Evolutionary conservation across 768 basidiomycete species (phyloP).

Genomic region (Heimioporus sp.): DNA sequence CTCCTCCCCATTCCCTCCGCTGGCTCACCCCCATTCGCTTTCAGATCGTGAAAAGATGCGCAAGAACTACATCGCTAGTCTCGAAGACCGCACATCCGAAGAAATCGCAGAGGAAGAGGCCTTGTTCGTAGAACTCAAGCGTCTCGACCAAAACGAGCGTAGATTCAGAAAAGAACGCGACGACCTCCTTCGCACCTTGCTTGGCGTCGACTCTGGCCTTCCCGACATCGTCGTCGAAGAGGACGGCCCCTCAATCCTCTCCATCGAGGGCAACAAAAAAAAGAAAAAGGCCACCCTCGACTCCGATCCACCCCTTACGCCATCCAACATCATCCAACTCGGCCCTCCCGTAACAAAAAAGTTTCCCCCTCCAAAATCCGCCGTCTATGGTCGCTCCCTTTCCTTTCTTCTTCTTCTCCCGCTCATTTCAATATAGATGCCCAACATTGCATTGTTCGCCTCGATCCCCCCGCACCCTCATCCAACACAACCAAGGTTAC

Average conservation of each 20-base stretch:
- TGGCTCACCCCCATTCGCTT: not conserved
- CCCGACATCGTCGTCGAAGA: conserved; percentile 65
- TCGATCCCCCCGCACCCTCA: conserved; percentile 48
- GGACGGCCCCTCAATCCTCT: conserved; percentile 51
- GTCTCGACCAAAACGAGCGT: conserved; percentile 91
- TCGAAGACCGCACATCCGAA: conserved; percentile 85
- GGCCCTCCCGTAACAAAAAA: conserved; percentile 37
- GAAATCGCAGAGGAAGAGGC: conserved; percentile 96
- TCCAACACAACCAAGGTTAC: conserved; percentile 60
- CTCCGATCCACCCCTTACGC: conserved; percentile 32
- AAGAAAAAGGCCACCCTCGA: conserved; percentile 43
- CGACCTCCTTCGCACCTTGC: conserved; percentile 77
- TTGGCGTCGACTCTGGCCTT: conserved; percentile 86
- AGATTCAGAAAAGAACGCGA: conserved; percentile 87
- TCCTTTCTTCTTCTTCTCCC: not conserved
- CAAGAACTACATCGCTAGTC: conserved; percentile 80
- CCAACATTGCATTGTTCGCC: conserved; percentile 70
- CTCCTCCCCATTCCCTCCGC: not conserved
- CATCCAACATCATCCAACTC: conserved; percentile 36
- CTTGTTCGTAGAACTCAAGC: conserved; percentile 88
- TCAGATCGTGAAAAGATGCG: conserved; percentile 84
- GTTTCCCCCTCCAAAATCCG: conserved; percentile 50
- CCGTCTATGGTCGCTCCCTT: conserved; percentile 51
- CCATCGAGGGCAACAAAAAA: conserved; percentile 51
- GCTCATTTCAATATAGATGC: conserved; percentile 46